Evolutionary conservation across 2,329 filamentous ascomycete species (phyloP), one percentile per base, ranked within the genome.

Genomic region (Colletotrichum paranaense): DNA sequence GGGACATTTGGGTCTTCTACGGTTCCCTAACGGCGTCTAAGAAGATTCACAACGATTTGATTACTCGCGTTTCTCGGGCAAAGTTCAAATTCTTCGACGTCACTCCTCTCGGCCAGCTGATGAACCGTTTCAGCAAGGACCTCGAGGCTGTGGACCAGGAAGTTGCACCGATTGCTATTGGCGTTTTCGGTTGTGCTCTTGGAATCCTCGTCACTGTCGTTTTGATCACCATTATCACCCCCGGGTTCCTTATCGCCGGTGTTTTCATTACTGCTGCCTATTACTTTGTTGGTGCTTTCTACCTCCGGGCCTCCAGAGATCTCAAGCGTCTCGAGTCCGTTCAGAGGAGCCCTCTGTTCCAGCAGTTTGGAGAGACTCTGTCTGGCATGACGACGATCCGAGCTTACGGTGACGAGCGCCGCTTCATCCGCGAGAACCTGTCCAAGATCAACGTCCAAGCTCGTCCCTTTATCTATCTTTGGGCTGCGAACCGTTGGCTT

Each of bases 61-160:
- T 99, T 81, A 88, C 90, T 32, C 88, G 93, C 1, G 91, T 99
- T 28, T 93, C 94, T 16, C 92, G 95, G 76, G 97, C 97, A 35
- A 96, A 95, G 81, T 98, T 99, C 87, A 95, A 94, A 80, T 99
- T 99, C 85, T 99, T 99, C 79, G 97, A 99, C 79, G 93, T 96
- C 1, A 99, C 97, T 0, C 97, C 97, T 2, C 89, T 98, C 0
- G 97, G 97, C 14, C 96, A 98, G 83, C 88, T 99, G 78, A 98
- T 98, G 92, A 99, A 99, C 83, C 92, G 97, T 24, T 99, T 99
- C 85, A 98, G 96, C 81, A 98, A 98, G 83, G 97, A 99, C 81
- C 90, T 99, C 16, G 95, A 99, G 81, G 92, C 95, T 12, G 89
- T 99, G 24, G 97, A 99, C 77, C 97, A 99, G 81, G 97, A 99